A percentile compares a stretch with the other conserved stretches of the same genome.
Evolutionary conservation across 2,329 filamentous ascomycete genomes (phyloP).

Genomic region (Colletotrichum camelliae): DNA sequence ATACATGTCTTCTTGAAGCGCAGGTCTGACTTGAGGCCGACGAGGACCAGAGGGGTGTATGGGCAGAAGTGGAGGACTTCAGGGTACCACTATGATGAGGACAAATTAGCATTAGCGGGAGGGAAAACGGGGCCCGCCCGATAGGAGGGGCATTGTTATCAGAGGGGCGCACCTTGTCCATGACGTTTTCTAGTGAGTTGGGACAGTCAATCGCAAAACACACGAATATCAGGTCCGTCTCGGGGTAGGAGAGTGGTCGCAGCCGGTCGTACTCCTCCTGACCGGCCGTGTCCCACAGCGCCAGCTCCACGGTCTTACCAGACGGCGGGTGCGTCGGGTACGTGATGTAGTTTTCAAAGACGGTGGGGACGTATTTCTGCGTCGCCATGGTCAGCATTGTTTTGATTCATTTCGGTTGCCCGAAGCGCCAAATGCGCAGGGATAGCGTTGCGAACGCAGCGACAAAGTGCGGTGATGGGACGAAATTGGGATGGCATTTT

Average conservation of each 20-base stretch:
- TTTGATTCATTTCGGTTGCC: background rate
- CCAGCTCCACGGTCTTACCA: conserved; percentile 94
- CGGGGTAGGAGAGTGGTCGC: conserved; percentile 93
- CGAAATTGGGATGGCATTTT: background rate
- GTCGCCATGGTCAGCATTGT: conserved; percentile 9
- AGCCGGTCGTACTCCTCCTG: conserved; percentile 99
- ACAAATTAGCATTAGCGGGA: conserved; percentile 30
- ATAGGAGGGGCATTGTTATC: background rate
- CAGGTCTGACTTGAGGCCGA: conserved; percentile 96
- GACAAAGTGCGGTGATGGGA: background rate
- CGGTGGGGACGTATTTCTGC: conserved; percentile 99
- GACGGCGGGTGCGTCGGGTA: conserved; percentile 87
- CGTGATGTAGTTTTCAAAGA: conserved; percentile 99
- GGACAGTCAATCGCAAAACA: conserved; percentile 99
- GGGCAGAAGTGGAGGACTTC: conserved; percentile 99
- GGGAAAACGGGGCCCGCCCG: background rate
- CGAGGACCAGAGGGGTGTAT: conserved; percentile 92
- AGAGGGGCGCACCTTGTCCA: conserved; percentile 81
- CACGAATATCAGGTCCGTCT: conserved; percentile 97
- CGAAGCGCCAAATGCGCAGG: background rate
- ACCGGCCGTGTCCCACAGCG: conserved; percentile 97
- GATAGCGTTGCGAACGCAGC: background rate
- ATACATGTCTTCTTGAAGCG: conserved; percentile 96
- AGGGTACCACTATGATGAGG: conserved; percentile 82
- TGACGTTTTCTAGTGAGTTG: conserved; percentile 96